phyloP scores from a whole-genome alignment of 1,284 basidiomycete genomes.

The Ustilago loliicola region DNA sequence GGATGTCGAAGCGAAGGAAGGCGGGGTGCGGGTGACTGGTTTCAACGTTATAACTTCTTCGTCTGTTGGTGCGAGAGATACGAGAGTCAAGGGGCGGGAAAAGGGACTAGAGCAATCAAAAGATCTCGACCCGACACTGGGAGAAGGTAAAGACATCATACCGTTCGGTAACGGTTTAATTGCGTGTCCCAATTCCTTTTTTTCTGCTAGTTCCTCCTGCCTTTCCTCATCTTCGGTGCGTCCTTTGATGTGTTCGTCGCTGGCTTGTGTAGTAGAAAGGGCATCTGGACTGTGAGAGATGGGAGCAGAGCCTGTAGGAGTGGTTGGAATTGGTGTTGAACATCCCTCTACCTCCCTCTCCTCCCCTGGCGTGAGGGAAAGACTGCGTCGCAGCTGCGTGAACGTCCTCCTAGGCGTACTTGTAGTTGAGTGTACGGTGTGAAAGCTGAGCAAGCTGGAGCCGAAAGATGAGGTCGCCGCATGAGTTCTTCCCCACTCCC shows the following conservation, averaged over 20 bases:
- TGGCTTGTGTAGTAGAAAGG: not conserved
- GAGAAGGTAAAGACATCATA: not conserved
- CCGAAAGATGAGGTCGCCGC: constrained; percentile 4
- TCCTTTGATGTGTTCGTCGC: not conserved
- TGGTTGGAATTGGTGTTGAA: not conserved
- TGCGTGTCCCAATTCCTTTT: not conserved
- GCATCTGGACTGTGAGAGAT: not conserved
- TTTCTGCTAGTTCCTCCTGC: not conserved
- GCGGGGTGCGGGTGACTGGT: not conserved
- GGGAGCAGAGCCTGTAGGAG: not conserved
- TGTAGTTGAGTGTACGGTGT: constrained; percentile 4
- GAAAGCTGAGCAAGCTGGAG: constrained; percentile 12
- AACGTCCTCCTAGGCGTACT: not conserved
- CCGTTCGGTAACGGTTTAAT: constrained; percentile 30
- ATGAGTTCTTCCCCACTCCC: not conserved
- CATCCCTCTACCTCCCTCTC: not conserved
- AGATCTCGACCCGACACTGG: not conserved
- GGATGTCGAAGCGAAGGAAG: too few species aligned
- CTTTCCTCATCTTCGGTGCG: not conserved
- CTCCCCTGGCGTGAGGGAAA: not conserved
- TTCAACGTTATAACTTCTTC: not conserved
- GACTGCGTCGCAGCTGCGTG: not conserved
- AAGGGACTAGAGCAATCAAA: constrained; percentile 7
- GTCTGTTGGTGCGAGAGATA: not conserved
- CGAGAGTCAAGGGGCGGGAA: not conserved